phyloP scores from a whole-genome alignment of 306 rosid genomes.

The Prunus persica region Prunus_persica_NCBIv2 NC_034014.1:3327501-3328000 shows the following conservation, averaged over 20 bases:
- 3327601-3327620: neutral
- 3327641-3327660: neutral
- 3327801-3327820: constrained; percentile 9
- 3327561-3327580: neutral
- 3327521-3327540: neutral
- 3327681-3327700: neutral
- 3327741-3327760: neutral
- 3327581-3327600: neutral
- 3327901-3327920: constrained; percentile 54
- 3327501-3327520: neutral
- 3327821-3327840: constrained; percentile 23
- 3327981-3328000: constrained; percentile 56
- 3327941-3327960: constrained; percentile 27
- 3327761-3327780: neutral
- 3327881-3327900: constrained; percentile 82
- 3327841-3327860: constrained; percentile 68
- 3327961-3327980: constrained; percentile 30
- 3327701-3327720: neutral
- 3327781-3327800: neutral
- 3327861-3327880: constrained; percentile 63
- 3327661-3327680: neutral
- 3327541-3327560: neutral
- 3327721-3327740: neutral
- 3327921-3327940: constrained; percentile 41
- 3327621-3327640: neutral